Evolutionary conservation across 192 early-diverging fungal genomes (phyloP).

Genomic region (Backusella morwellensis): DNA sequence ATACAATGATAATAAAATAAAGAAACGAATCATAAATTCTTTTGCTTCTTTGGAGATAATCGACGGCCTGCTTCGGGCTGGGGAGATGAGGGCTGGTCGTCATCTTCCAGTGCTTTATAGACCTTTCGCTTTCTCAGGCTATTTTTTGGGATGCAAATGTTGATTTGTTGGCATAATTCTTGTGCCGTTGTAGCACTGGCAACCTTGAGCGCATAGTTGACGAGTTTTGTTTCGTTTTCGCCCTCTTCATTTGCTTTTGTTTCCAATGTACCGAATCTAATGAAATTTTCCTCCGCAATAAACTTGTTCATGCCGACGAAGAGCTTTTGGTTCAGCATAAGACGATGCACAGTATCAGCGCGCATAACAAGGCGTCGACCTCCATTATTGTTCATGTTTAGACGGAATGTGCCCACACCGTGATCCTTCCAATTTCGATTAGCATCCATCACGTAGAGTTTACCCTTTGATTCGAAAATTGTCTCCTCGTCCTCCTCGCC

Average conservation of each 20-base stretch:
- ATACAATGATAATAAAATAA: no score
- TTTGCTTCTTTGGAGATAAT: no score
- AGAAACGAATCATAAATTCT: no score
- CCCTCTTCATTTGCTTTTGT: neutral
- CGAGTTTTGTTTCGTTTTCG: no score
- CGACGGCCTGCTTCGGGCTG: no score
- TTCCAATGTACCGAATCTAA: slow-evolving; percentile 38
- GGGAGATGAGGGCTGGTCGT: no score
- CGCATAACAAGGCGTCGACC: slow-evolving; percentile 35
- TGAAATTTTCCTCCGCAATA: slow-evolving; percentile 38
- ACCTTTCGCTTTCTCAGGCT: no score
- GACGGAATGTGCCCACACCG: slow-evolving; percentile 33
- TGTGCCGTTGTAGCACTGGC: slow-evolving; percentile 7
- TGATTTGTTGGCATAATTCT: no score
- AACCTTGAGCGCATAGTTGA: slow-evolving; percentile 11
- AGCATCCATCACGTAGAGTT: slow-evolving; percentile 35
- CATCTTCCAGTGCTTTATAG: no score
- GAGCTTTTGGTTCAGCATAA: slow-evolving; percentile 38
- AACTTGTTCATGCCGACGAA: slow-evolving; percentile 35
- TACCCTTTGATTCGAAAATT: slow-evolving; percentile 30
- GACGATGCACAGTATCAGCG: slow-evolving; percentile 35
- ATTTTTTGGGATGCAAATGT: no score
- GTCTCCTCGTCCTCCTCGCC: slow-evolving; percentile 18
- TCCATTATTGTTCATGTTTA: slow-evolving; percentile 19
- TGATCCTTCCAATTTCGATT: slow-evolving; percentile 35